Conservation (phyloP, 75 land plant species). For the Pinus taeda region DNA sequence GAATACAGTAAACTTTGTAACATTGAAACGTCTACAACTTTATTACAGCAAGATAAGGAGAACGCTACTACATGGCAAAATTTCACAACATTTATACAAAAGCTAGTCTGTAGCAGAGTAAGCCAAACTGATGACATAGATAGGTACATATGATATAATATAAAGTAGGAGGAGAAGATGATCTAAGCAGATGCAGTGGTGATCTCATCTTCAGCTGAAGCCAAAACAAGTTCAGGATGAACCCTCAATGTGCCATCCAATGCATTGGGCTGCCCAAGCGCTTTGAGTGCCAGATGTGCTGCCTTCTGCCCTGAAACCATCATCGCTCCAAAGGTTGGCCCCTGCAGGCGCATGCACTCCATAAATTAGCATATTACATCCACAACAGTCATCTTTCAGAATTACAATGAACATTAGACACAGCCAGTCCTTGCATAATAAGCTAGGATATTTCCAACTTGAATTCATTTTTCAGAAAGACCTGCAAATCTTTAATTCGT, state of each 20-base stretch:
- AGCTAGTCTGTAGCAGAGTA: no score
- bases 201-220: conserved; percentile 49
- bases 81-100: no score
- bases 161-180: background rate
- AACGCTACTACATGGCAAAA: no score
- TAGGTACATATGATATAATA: background rate
- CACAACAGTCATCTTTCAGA: background rate
- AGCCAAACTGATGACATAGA: background rate
- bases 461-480: no score
- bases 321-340: conserved; percentile 92
- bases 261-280: conserved; percentile 70
- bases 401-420: no score
- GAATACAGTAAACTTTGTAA: no score
- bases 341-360: conserved; percentile 34
- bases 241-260: conserved; percentile 48
- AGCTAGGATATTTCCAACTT: no score
- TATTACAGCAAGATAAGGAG: no score
- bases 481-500: no score
- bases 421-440: background rate
- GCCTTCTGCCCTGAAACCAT: conserved; percentile 93
- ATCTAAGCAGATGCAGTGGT: conserved; percentile 39
- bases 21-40: no score
- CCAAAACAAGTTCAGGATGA: conserved; percentile 65
- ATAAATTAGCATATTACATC: background rate
- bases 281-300: conserved; percentile 70